Conservation (phyloP, 1,284 basidiomycete genomes). For the Cryptococcus depauperatus region DNA sequence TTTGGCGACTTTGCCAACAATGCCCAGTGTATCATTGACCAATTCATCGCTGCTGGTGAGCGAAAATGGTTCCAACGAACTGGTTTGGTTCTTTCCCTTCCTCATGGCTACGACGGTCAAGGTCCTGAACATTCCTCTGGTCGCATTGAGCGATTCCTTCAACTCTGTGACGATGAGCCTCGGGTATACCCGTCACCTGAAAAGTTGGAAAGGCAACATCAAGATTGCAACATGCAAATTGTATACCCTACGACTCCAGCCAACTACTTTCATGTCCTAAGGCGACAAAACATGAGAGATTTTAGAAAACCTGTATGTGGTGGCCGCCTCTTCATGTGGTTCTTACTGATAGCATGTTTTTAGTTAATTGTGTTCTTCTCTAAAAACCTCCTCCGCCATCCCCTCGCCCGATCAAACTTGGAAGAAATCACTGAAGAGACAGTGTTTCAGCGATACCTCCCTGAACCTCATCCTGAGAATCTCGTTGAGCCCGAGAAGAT, state of each 20-base stretch:
- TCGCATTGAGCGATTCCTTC: slow-evolving; percentile 91
- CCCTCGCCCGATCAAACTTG: slow-evolving; percentile 75
- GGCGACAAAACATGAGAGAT: slow-evolving; percentile 89
- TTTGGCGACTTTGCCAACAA: slow-evolving; percentile 98
- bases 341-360: background rate
- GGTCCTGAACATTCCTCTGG: slow-evolving; percentile 98
- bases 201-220: slow-evolving; percentile 90
- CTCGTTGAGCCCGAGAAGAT: slow-evolving; percentile 78
- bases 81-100: slow-evolving; percentile 84
- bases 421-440: slow-evolving; percentile 84
- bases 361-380: slow-evolving; percentile 92
- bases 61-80: slow-evolving; percentile 96
- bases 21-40: slow-evolving; percentile 97
- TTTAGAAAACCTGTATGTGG: slow-evolving; percentile 79
- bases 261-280: slow-evolving; percentile 93
- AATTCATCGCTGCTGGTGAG: slow-evolving; percentile 97
- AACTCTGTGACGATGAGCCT: slow-evolving; percentile 96
- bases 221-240: slow-evolving; percentile 99
- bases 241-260: slow-evolving; percentile 91
- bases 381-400: slow-evolving; percentile 89
- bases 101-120: slow-evolving; percentile 98
- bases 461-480: slow-evolving; percentile 65
- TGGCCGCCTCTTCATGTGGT: background rate
- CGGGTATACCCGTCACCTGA: slow-evolving; percentile 79
- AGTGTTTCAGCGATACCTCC: slow-evolving; percentile 85